Evolutionary conservation across 2,329 filamentous ascomycete genomes (phyloP), one percentile per base, ranked within the genome.

Genomic region (Monosporascus sp.): DNA sequence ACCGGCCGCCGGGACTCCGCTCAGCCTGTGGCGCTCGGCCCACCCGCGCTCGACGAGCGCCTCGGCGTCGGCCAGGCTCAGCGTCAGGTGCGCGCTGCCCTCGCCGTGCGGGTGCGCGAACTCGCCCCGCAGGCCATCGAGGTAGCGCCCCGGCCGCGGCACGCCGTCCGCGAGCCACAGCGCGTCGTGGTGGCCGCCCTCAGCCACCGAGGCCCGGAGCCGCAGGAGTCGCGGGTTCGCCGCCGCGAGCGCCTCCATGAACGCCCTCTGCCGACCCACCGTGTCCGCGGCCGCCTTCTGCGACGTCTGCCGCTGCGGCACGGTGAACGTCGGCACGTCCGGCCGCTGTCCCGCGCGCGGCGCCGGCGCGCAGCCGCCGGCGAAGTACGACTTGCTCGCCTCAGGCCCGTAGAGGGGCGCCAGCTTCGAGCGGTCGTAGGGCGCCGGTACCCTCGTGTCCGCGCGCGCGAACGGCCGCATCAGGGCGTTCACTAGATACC

Each of bases 1-100:
- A 41, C 2, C 49, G 40, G 2, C 51, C 55, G 1, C 52, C 49
- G 7, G 24, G 3, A 61, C 62, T 1, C 71, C 70, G 16, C 65
- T 64, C 38, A 76, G 60, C 48, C 55, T 57, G 48, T 76, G 73
- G 4, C 73, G 60, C 62, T 74, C 68, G 19, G 65, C 73, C 73
- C 74, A 76, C 0, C 72, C 71, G 43, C 59, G 63, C 5, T 52
- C 60, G 46, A 74, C 66, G 2, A 66, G 65, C 43, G 61, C 58
- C 47, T 65, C 65, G 2, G 71, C 73, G 50, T 76, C 74, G 1
- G 58, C 62, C 5, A 73, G 64, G 51, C 69, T 70, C 31, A 76
- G 60, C 4, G 65, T 64, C 19, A 72, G 49, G 57, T 76, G 74
- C 26, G 69, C 57, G 57, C 71, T 73, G 8, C 69, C 69, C 54